Percentiles rank a stretch among this genome's conserved stretches.
phyloP scores from a whole-genome alignment of 2,329 filamentous ascomycete genomes.

The Xylariaceae sp. region DNA sequence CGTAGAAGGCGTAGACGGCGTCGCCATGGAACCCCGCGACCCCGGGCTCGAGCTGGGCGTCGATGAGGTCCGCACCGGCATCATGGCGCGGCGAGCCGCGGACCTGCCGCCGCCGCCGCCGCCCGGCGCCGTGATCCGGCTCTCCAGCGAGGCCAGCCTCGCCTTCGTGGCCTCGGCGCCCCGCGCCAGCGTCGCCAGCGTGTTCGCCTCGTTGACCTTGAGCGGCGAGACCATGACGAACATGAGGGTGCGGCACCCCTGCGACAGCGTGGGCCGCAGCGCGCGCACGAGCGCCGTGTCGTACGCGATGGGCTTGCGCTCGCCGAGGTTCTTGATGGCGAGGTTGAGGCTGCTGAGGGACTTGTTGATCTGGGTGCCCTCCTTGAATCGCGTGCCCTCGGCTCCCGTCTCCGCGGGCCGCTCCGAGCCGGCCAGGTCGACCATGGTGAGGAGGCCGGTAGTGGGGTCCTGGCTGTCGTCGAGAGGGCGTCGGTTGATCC shows the following conservation, averaged over 20 bases:
- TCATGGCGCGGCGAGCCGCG: too few species aligned
- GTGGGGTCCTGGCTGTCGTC: slow-evolving; percentile 65
- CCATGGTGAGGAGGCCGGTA: slow-evolving; percentile 86
- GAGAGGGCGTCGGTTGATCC: slow-evolving; percentile 25
- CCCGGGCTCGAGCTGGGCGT: too few species aligned
- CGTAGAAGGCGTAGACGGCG: too few species aligned
- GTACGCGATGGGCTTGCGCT: slow-evolving; percentile 81
- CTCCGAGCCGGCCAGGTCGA: slow-evolving; percentile 93
- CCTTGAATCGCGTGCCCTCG: slow-evolving; percentile 53
- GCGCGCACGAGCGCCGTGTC: slow-evolving; percentile 91
- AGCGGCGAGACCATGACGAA: slow-evolving; percentile 95
- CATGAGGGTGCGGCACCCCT: slow-evolving; percentile 95
- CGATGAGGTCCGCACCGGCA: too few species aligned
- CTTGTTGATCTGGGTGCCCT: slow-evolving; percentile 96
- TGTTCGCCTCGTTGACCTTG: slow-evolving; percentile 65
- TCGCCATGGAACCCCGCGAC: too few species aligned
- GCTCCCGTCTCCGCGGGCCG: slow-evolving; percentile 50
- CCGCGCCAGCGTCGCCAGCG: slow-evolving; percentile 17
- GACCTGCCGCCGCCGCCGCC: too few species aligned
- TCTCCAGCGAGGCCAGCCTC: slow-evolving; percentile 2
- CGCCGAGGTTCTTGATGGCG: slow-evolving; percentile 84
- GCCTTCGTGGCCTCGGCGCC: slow-evolving; percentile 16
- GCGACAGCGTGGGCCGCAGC: slow-evolving; percentile 84
- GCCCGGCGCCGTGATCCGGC: too few species aligned
- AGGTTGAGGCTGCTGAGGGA: slow-evolving; percentile 87